These are phyloP conservation scores for Deakozyma indianensis DNA, from an alignment of 805 yeast species.

Conservation along the genomic window DNA sequence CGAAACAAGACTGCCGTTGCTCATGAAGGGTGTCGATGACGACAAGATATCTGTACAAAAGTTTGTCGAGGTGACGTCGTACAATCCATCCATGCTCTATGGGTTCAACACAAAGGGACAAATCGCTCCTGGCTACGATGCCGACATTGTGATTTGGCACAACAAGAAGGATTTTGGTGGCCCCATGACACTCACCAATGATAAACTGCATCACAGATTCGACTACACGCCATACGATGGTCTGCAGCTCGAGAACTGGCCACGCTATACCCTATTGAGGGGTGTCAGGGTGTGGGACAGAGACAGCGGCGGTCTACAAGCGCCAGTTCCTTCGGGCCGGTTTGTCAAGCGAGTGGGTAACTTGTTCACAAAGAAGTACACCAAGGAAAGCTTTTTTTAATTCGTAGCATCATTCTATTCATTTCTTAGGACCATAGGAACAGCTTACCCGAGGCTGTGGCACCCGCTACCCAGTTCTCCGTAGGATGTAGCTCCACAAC, in stretches of 20 bases:
- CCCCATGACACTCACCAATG: slow-evolving; percentile 13
- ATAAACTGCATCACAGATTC: slow-evolving; percentile 10
- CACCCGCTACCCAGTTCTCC: slow-evolving; percentile 84
- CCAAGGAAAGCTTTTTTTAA: not conserved
- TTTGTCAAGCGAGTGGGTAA: slow-evolving; percentile 5
- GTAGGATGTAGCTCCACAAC: slow-evolving; percentile 73
- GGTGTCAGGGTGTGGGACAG: slow-evolving; percentile 25
- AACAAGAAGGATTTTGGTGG: slow-evolving; percentile 18
- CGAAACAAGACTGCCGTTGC: slow-evolving; percentile 33
- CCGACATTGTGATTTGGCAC: slow-evolving; percentile 36
- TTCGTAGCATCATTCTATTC: slow-evolving; percentile 14
- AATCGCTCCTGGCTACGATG: slow-evolving; percentile 33
- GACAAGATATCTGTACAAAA: slow-evolving; percentile 27
- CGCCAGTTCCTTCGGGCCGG: not conserved
- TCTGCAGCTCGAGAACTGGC: slow-evolving; percentile 25
- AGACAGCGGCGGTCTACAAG: slow-evolving; percentile 7
- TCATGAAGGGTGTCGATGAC: slow-evolving; percentile 29
- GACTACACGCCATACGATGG: slow-evolving; percentile 16
- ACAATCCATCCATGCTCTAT: slow-evolving; percentile 33
- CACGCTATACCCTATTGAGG: slow-evolving; percentile 26
- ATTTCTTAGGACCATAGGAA: slow-evolving; percentile 30
- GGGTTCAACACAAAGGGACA: slow-evolving; percentile 31
- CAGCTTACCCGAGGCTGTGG: slow-evolving; percentile 85
- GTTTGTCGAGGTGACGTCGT: slow-evolving; percentile 31
- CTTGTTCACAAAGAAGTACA: slow-evolving; percentile 1